Percentiles rank a stretch among this genome's conserved stretches.
Evolutionary conservation across 345 rosid species (phyloP).

Genomic region (Eucalyptus tenuipes): DNA sequence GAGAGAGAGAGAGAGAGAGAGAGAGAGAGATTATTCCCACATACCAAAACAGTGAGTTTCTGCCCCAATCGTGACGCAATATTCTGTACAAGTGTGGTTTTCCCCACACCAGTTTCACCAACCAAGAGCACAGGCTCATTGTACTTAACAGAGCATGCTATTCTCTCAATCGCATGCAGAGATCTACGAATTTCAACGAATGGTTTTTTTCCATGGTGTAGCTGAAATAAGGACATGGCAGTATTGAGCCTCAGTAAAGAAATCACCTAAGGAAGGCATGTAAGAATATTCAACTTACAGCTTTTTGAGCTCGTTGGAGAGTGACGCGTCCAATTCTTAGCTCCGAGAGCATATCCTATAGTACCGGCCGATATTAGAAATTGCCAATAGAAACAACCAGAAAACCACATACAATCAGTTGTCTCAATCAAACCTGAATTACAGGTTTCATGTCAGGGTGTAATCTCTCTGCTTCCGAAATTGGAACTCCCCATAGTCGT

Average conservation of each 20-base stretch:
- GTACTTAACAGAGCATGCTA: conserved; percentile 72
- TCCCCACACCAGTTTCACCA: conserved; percentile 99
- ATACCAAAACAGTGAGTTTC: conserved; percentile 85
- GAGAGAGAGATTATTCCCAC: not conserved
- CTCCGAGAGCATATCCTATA: conserved; percentile 41
- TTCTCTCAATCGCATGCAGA: conserved; percentile 61
- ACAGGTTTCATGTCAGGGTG: conserved; percentile 49
- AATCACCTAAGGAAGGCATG: not conserved
- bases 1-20: not conserved
- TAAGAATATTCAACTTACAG: conserved; percentile 21
- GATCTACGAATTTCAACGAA: conserved; percentile 76
- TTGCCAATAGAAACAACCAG: conserved; percentile 7
- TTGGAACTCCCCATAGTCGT: conserved; percentile 46
- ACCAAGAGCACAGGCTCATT: conserved; percentile 94
- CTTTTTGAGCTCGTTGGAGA: conserved; percentile 33
- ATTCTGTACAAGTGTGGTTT: conserved; percentile 93
- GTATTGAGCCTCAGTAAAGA: not conserved
- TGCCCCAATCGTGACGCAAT: conserved; percentile 72
- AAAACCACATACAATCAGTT: not conserved
- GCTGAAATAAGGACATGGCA: conserved; percentile 24
- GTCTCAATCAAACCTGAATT: conserved; percentile 51
- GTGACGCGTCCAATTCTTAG: conserved; percentile 68
- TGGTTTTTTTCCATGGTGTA: conserved; percentile 26
- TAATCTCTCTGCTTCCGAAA: conserved; percentile 19
- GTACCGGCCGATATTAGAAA: conserved; percentile 1